Evolutionary conservation across 2,329 filamentous ascomycete species (phyloP).

Genomic region (Aspergillus clavatus): DNA sequence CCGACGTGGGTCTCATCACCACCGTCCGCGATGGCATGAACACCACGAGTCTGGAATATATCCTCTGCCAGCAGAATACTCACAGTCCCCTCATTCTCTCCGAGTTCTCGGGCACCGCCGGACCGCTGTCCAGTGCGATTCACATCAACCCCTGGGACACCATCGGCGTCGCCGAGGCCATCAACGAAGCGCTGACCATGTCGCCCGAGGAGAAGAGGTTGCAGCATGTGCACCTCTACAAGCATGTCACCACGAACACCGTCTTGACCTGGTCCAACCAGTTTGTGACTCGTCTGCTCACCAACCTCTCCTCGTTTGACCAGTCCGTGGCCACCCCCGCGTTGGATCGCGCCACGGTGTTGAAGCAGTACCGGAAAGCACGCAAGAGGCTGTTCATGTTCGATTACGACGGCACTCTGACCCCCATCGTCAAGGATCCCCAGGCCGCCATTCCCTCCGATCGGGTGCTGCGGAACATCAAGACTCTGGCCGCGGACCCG

Average conservation of each 20-base stretch:
- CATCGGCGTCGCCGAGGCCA: constrained; percentile 74
- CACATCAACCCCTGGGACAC: constrained; percentile 98
- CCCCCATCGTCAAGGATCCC: constrained; percentile 89
- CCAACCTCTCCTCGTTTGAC: constrained; percentile 72
- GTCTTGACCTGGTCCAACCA: constrained; percentile 81
- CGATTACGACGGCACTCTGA: constrained; percentile 96
- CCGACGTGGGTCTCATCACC: constrained; percentile 89
- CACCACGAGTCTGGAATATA: constrained; percentile 90
- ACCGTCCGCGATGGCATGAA: constrained; percentile 98
- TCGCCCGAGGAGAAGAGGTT: constrained; percentile 57
- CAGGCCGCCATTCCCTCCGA: constrained; percentile 83
- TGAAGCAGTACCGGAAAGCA: constrained; percentile 68
- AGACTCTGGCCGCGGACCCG: constrained; percentile 71
- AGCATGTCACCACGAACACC: constrained; percentile 78
- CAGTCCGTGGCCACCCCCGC: constrained; percentile 72
- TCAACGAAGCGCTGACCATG: constrained; percentile 78
- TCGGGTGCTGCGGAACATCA: constrained; percentile 73
- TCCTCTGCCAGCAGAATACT: constrained; percentile 82
- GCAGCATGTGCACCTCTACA: constrained; percentile 72
- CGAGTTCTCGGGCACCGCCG: constrained; percentile 92
- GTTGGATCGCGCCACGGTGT: constrained; percentile 68
- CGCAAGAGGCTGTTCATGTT: constrained; percentile 92
- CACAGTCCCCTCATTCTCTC: constrained; percentile 88
- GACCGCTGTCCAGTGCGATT: constrained; percentile 76
- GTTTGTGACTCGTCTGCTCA: constrained; percentile 73